Conservation (phyloP, 2,329 filamentous ascomycete species). For the Beauveria sp. region DNA sequence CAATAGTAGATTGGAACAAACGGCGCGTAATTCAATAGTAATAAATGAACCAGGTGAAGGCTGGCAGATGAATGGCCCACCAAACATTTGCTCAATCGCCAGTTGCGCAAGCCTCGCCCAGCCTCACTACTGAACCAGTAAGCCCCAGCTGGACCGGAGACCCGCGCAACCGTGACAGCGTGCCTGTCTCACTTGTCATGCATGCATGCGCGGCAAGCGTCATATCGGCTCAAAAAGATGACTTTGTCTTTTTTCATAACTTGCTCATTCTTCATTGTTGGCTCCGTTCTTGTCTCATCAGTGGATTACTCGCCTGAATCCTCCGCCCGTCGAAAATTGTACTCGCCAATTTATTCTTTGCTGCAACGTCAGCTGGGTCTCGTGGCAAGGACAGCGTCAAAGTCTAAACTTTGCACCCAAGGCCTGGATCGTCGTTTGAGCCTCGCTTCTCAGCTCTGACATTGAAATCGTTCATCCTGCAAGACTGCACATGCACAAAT, state of each 20-base stretch:
- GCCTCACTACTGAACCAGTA: background rate
- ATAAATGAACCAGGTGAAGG: too few relatives aligned
- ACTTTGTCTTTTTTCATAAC: background rate
- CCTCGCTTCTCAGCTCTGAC: too few relatives aligned
- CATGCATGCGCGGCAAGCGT: background rate
- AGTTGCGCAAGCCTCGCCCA: background rate
- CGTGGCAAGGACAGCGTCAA: background rate
- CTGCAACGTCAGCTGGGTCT: conserved; percentile 3
- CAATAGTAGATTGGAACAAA: too few relatives aligned
- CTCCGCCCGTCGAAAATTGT: too few relatives aligned
- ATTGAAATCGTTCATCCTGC: too few relatives aligned
- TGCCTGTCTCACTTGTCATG: background rate
- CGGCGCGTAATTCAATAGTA: too few relatives aligned
- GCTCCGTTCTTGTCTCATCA: background rate
- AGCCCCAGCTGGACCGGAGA: background rate
- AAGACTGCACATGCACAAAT: too few relatives aligned
- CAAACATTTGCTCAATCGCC: too few relatives aligned
- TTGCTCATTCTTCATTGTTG: background rate
- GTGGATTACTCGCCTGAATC: background rate
- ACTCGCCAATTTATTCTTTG: background rate
- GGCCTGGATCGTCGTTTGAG: too few relatives aligned
- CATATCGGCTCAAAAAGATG: background rate
- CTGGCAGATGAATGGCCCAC: too few relatives aligned
- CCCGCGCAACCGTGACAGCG: background rate
- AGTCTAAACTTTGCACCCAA: background rate